Base-by-base conservation (phyloP, 2,329 filamentous ascomycete species). In the Fonsecaea pugnacius region DNA sequence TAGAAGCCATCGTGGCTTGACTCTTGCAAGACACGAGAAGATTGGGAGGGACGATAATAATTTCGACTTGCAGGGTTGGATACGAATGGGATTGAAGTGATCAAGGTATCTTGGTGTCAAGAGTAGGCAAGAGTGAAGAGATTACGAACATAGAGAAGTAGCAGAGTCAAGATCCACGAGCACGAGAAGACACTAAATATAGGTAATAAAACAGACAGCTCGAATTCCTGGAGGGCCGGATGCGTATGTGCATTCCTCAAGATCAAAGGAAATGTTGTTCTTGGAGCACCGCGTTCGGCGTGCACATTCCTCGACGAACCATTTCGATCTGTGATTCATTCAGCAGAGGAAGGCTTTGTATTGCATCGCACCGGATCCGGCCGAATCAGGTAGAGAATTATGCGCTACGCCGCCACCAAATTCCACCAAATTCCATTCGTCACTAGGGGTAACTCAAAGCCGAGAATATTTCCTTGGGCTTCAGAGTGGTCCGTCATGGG, bases 161-260 rank as follows among this genome's bases (percentile, higher is more conserved):
- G 35, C 43, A 58, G 55, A 46, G 55, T 21, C 10, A 32, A 58
- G n/a, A 58, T 32, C 46, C 55, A 58, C 55, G 55, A 58, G 55
- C 35, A 58, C 35, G 55, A 46, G 55, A 46, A 58, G 21, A 32
- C 55, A 58, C 18, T 58, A 58, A 27, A 46, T 21, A 46, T 18
- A 43, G 55, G 55, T 35, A 58, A 58, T 30, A 30, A 46, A 40
- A 58, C 55, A 58, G 46, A 58, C 18, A 40, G 55, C 55, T 58
- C 35, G 55, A 58, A 40, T 58, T 40, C 55, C 16, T 58, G 55
- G 55, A 58, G 55, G 46, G 55, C 35, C 55, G 55, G 55, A 58
- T 58, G 55, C 55, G 55, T 58, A 58, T 58, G 18, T 58, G 55
- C 55, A 46, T 46, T 40, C 52, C 55, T 58, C 55, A 35, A 58